Conservation (phyloP, 805 yeast species). For the Isabelozyma gotoi region DNA sequence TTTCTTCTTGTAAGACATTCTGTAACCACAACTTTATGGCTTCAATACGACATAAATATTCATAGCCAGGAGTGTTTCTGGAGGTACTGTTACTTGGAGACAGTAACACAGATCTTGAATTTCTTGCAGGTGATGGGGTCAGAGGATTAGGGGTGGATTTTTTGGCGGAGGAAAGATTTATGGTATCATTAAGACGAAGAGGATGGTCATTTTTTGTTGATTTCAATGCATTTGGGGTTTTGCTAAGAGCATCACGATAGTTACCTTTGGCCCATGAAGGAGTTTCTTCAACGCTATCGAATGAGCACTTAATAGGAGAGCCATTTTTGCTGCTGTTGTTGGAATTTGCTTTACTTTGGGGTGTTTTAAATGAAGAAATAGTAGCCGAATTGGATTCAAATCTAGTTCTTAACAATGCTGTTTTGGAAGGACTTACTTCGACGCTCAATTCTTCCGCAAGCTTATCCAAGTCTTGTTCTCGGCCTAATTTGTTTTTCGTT, state of each 20-base stretch:
- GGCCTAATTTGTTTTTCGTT: conserved; percentile 7
- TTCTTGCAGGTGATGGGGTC: conserved; percentile 2
- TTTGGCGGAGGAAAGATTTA: conserved; percentile 5
- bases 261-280: conserved; percentile 22
- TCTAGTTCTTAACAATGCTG: conserved; percentile 27
- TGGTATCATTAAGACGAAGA: background rate
- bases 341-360: conserved; percentile 19
- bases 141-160: conserved; percentile 8
- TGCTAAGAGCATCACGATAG: conserved; percentile 15
- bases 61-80: conserved; percentile 51
- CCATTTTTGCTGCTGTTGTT: conserved; percentile 15
- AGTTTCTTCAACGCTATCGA: conserved; percentile 4
- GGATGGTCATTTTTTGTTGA: conserved; percentile 1
- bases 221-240: conserved; percentile 10
- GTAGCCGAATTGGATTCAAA: conserved; percentile 45
- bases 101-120: conserved; percentile 18
- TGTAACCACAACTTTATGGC: conserved; percentile 86
- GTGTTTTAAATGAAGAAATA: conserved; percentile 39
- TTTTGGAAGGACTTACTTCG: conserved; percentile 23
- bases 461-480: conserved; percentile 34
- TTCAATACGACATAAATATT: conserved; percentile 74
- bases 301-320: conserved; percentile 13
- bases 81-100: conserved; percentile 30
- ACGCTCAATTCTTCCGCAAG: conserved; percentile 38
- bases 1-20: conserved; percentile 52